Conservation (phyloP, 139 green algal species). For the Chlamydomonas sphaeroides region DNA sequence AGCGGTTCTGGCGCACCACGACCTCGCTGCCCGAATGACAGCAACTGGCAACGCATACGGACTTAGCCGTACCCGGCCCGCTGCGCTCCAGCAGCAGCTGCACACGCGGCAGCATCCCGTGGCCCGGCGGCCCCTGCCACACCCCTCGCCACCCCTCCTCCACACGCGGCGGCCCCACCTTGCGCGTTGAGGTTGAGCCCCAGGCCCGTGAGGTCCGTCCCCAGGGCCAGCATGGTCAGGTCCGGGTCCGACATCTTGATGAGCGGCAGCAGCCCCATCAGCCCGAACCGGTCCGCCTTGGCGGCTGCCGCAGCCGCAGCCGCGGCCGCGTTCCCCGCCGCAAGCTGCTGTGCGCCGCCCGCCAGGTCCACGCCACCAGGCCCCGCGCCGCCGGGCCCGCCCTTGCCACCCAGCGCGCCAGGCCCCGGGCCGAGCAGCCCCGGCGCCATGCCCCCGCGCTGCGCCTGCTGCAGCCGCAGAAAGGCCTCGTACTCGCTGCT, state of each 20-base stretch:
- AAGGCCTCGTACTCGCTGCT: slow-evolving; percentile 26
- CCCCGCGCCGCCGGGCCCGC: neutral
- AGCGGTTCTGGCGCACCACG: no score
- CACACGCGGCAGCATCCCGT: no score
- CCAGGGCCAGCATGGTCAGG: slow-evolving; percentile 94
- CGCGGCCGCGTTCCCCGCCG: neutral
- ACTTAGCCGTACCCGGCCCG: no score
- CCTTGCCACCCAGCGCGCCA: neutral
- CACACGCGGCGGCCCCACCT: no score
- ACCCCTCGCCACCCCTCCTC: no score
- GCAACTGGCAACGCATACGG: no score
- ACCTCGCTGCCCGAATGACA: no score
- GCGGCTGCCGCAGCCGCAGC: neutral
- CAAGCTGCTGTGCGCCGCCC: neutral
- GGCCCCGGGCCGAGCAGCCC: slow-evolving; percentile 5
- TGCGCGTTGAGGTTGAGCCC: slow-evolving; percentile 94
- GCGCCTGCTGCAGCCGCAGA: slow-evolving; percentile 43
- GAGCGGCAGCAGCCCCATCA: slow-evolving; percentile 93
- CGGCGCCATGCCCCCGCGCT: slow-evolving; percentile 15
- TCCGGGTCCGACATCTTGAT: slow-evolving; percentile 95
- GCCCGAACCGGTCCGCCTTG: slow-evolving; percentile 81
- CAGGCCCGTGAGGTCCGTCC: slow-evolving; percentile 95
- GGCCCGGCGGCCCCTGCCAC: no score
- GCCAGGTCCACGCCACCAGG: no score
- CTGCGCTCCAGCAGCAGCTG: no score